These are phyloP conservation scores for Leptographium procerum DNA, from an alignment of 2,329 filamentous ascomycete species.

Conservation along the genomic window DNA sequence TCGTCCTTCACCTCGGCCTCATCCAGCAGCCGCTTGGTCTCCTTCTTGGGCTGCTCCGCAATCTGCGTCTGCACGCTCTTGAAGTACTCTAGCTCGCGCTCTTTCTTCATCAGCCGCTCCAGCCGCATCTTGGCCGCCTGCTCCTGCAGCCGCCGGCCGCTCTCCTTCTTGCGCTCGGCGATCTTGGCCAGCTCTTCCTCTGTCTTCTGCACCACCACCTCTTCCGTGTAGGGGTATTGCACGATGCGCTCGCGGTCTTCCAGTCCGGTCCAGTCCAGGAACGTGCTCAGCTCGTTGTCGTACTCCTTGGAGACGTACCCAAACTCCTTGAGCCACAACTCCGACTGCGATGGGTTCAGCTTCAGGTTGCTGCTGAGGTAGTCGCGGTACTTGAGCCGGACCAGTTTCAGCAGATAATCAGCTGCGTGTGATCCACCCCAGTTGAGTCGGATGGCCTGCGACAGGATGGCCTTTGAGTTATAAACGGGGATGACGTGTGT, in stretches of 20 bases:
- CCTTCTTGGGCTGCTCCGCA: constrained; percentile 75
- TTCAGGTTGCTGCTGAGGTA: constrained; percentile 62
- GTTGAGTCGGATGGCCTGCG: constrained; percentile 78
- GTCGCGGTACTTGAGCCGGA: constrained; percentile 77
- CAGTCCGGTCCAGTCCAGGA: constrained; percentile 82
- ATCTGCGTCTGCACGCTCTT: constrained; percentile 68
- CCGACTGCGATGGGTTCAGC: constrained; percentile 74
- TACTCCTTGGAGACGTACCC: constrained; percentile 84
- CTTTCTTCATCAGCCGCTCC: constrained; percentile 90
- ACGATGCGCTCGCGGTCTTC: constrained; percentile 83
- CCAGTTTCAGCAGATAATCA: constrained; percentile 82
- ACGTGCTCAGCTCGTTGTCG: constrained; percentile 61
- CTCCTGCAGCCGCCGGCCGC: constrained; percentile 79
- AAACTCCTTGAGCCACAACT: constrained; percentile 77
- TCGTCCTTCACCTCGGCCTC: constrained; percentile 90
- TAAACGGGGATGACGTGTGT: constrained; percentile 93
- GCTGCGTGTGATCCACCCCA: constrained; percentile 88
- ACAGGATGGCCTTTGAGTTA: constrained; percentile 71
- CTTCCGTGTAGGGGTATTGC: constrained; percentile 89
- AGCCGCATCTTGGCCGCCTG: constrained; percentile 96
- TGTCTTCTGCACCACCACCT: constrained; percentile 80
- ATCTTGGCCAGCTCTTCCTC: constrained; percentile 85
- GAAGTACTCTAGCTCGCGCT: constrained; percentile 90
- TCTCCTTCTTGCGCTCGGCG: constrained; percentile 91
- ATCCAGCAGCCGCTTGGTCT: constrained; percentile 74